A percentile compares a stretch with the other conserved stretches of the same genome.
phyloP scores from a whole-genome alignment of 2,329 filamentous ascomycete genomes.

The Aspergillus sp. region DNA sequence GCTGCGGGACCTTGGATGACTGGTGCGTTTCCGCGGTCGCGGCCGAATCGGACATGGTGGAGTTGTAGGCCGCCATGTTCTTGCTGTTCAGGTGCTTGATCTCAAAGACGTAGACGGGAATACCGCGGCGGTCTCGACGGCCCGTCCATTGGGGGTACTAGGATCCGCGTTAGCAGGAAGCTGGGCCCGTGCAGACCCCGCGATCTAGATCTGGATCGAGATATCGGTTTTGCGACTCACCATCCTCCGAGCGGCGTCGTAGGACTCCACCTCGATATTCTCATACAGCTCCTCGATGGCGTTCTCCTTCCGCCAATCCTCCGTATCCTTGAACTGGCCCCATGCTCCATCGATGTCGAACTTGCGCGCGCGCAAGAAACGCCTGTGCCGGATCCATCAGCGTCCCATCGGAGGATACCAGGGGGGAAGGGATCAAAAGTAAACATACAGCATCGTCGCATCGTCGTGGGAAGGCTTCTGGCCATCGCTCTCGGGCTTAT shows the following conservation, averaged over 20 bases:
- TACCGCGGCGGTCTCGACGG: slow-evolving; percentile 83
- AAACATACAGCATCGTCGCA: slow-evolving; percentile 47
- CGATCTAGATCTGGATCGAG: too few species aligned
- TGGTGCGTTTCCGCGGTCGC: slow-evolving; percentile 61
- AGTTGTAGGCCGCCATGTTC: slow-evolving; percentile 73
- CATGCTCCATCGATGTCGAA: slow-evolving; percentile 77
- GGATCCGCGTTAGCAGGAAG: slow-evolving; percentile 1
- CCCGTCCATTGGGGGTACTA: slow-evolving; percentile 96
- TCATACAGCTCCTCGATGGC: slow-evolving; percentile 76
- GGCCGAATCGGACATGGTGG: slow-evolving; percentile 42
- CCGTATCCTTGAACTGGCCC: slow-evolving; percentile 81
- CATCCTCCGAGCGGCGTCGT: slow-evolving; percentile 71
- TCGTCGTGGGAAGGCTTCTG: slow-evolving; percentile 46
- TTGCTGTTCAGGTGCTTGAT: slow-evolving; percentile 81
- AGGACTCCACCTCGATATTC: slow-evolving; percentile 81
- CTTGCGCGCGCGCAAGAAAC: slow-evolving; percentile 80
- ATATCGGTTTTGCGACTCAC: slow-evolving; percentile 46
- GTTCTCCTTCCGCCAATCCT: slow-evolving; percentile 81
- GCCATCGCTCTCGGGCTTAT: slow-evolving; percentile 36
- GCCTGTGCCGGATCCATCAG: slow-evolving; percentile 50
- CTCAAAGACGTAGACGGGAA: slow-evolving; percentile 88
- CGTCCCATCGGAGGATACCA: background rate
- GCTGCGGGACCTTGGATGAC: slow-evolving; percentile 57
- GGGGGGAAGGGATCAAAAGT: background rate
- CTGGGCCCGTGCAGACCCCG: too few species aligned